Evolutionary conservation across 106 monocot genomes (phyloP), one percentile per base, ranked within the genome.

Genomic region (Apostasia ramifera): DNA sequence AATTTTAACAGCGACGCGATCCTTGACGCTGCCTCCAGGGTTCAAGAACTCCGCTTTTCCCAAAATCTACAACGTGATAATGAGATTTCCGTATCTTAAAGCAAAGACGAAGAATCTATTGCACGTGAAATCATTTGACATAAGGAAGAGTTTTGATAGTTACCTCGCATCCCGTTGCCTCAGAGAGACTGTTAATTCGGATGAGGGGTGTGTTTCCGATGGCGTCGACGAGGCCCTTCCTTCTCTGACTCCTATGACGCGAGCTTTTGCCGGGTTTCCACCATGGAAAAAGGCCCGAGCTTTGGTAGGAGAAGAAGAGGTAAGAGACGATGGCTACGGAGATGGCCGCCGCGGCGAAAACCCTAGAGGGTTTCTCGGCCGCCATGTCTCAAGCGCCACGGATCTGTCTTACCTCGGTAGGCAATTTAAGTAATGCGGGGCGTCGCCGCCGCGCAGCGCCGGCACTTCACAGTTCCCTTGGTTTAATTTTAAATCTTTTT

Each of bases 41-140:
- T 92, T 98, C 78, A 98, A 77, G 60, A 98, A 98, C 85, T 98
- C 97, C 5, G 92, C 97, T 85, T 98, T 98, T 8, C 77, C 97
- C 2, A 92, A 78, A 78, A 98, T 98, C 97, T 98, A 69, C 49
- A 66, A 41, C 41, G 50, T 66, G 75, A 60, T 47, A 2, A 15
- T 5, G 13, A 13, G 40, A 70, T 45, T 47, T 9, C 13, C 1
- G 46, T 10, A 44, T 59, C 47, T 70, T 57, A 70, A 70, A 47
- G 10, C 0, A 26, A 26, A 26, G 26, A 26, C 26, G 26, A 26
- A 26, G 26, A 44, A 14, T 61, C 46, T 12, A 48, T 47, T 2
- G 38, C 15, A 2, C 5, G 8, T 10, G 6, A 11, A 62, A 62
- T 26, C 43, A 13, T 42, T 62, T 62, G 44, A 4, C 44, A n/a